Conservation (phyloP, 192 early-diverging fungal species). For the Funneliformis geosporum region DNA sequence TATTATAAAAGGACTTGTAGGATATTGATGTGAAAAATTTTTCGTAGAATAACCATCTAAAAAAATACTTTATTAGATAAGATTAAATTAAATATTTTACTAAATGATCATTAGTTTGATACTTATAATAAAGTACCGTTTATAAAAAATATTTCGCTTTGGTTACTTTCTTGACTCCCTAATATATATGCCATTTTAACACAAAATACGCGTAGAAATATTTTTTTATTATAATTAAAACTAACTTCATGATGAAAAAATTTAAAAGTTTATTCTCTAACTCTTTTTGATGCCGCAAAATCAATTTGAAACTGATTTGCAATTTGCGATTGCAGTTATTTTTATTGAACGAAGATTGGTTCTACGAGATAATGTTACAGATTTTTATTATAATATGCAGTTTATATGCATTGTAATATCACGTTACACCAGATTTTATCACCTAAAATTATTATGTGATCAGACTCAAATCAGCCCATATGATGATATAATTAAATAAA, state of each 20-base stretch:
- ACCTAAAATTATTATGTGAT: neutral
- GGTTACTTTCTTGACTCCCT: neutral
- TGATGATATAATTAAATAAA: too few relatives aligned
- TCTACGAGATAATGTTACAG: neutral
- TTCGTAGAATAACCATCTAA: too few relatives aligned
- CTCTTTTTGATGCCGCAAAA: neutral
- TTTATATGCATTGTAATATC: neutral
- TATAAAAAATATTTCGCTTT: neutral
- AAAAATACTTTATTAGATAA: too few relatives aligned
- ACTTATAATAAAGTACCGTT: too few relatives aligned
- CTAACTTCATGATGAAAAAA: too few relatives aligned
- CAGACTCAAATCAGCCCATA: neutral
- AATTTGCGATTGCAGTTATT: neutral
- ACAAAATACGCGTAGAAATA: too few relatives aligned
- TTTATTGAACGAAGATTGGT: neutral
- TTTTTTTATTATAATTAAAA: too few relatives aligned
- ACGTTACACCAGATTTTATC: neutral
- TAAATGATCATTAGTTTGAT: too few relatives aligned
- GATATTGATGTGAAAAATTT: too few relatives aligned
- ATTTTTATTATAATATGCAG: neutral
- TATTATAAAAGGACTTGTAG: too few relatives aligned
- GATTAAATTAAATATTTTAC: too few relatives aligned
- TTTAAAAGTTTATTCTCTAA: too few relatives aligned
- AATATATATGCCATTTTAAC: neutral
- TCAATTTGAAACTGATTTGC: neutral